A percentile compares a stretch with the other conserved stretches of the same genome.
These are phyloP conservation scores for Musa beccarii DNA, from an alignment of 176 grass and related monocot species.

Conservation along the genomic window DNA sequence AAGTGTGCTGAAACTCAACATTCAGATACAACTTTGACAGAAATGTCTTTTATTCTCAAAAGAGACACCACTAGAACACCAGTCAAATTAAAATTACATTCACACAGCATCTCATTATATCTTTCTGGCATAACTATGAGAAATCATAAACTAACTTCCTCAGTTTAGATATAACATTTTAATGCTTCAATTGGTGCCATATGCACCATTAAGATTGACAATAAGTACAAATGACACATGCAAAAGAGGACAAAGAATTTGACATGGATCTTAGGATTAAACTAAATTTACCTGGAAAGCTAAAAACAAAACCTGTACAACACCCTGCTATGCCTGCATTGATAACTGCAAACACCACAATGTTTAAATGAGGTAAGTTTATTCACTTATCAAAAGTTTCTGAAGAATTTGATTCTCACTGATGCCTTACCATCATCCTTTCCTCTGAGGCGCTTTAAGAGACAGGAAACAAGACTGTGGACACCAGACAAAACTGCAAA, in stretches of 20 bases:
- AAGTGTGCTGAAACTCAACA: too few relatives aligned
- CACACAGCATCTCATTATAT: too few relatives aligned
- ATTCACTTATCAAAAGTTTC: background rate
- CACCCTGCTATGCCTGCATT: slow-evolving; percentile 21
- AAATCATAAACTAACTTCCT: too few relatives aligned
- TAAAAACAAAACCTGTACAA: slow-evolving; percentile 18
- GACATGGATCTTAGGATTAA: too few relatives aligned
- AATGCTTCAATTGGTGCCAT: background rate
- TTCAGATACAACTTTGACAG: too few relatives aligned
- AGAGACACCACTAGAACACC: too few relatives aligned
- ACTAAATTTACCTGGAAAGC: slow-evolving; percentile 5
- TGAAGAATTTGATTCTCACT: background rate
- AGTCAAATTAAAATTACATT: too few relatives aligned
- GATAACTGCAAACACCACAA: slow-evolving; percentile 5
- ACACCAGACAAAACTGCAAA: slow-evolving; percentile 16
- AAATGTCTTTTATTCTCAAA: too few relatives aligned
- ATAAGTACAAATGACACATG: background rate
- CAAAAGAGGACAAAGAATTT: background rate
- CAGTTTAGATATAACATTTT: background rate
- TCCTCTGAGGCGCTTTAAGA: background rate
- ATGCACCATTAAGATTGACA: background rate
- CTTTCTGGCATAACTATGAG: too few relatives aligned
- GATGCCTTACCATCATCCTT: slow-evolving; percentile 11
- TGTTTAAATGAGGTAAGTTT: background rate
- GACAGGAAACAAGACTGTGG: slow-evolving; percentile 5